These are phyloP conservation scores for Colletotrichum nymphaeae DNA, from an alignment of 2,329 filamentous ascomycete species.

Conservation along the genomic window DNA sequence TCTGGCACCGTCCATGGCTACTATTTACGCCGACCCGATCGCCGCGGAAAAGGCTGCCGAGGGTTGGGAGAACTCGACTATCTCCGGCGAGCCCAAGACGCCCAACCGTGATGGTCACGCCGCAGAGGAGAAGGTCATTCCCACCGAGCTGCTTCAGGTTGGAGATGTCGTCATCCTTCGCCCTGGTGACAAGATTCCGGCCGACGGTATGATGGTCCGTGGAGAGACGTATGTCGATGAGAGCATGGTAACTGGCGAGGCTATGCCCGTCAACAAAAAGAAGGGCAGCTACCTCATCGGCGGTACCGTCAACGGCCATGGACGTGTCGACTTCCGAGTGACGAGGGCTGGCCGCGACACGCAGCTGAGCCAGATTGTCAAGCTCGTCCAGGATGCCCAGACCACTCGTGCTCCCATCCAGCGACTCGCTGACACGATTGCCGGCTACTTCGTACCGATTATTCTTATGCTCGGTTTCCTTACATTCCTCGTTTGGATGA, in stretches of 20 bases:
- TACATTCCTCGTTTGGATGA: conserved; percentile 94
- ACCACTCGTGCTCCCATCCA: conserved; percentile 95
- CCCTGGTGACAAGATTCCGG: conserved; percentile 96
- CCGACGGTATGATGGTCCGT: conserved; percentile 86
- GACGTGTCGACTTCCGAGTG: conserved; percentile 91
- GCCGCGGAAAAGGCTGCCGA: conserved; percentile 92
- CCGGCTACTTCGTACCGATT: conserved; percentile 92
- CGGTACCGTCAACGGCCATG: conserved; percentile 94
- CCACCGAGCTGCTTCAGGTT: conserved; percentile 93
- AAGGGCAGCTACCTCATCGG: conserved; percentile 85
- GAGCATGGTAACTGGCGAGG: conserved; percentile 98
- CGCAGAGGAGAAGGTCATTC: conserved; percentile 86
- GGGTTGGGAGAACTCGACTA: conserved; percentile 68
- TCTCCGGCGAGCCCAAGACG: conserved; percentile 57
- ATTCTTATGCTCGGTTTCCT: conserved; percentile 86
- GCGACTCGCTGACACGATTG: conserved; percentile 87
- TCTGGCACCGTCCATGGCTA: conserved; percentile 94
- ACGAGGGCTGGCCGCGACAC: conserved; percentile 94
- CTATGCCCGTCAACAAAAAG: conserved; percentile 92
- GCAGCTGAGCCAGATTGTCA: conserved; percentile 97
- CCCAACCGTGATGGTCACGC: conserved; percentile 65
- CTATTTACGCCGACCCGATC: conserved; percentile 94
- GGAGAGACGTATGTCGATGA: conserved; percentile 96
- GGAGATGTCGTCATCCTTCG: conserved; percentile 93
- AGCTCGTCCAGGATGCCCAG: conserved; percentile 97